Conservation (phyloP, 2,329 filamentous ascomycete genomes). For the Paecilomyces fulvus region DNA sequence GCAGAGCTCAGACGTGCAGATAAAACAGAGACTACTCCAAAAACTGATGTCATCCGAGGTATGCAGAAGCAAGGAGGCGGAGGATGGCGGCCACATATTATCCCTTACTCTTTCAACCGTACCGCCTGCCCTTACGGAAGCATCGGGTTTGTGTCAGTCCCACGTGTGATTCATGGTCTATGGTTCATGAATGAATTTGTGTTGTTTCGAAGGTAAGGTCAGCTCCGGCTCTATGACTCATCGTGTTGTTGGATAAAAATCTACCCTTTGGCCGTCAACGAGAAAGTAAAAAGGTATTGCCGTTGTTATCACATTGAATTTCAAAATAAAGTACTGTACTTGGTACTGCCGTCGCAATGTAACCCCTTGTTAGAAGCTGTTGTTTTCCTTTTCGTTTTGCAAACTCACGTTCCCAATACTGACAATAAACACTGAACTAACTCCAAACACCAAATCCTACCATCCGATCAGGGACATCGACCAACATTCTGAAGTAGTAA, state of each 20-base stretch:
- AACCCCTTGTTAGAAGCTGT: not conserved
- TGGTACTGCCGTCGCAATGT: not conserved
- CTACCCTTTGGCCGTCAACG: too few species aligned
- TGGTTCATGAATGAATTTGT: too few species aligned
- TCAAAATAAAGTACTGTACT: not conserved
- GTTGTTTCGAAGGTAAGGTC: too few species aligned
- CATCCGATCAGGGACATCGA: not conserved
- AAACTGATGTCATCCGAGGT: not conserved
- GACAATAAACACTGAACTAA: not conserved
- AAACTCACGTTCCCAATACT: not conserved
- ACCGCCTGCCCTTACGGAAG: not conserved
- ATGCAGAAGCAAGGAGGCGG: not conserved
- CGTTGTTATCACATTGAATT: not conserved
- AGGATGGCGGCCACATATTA: not conserved
- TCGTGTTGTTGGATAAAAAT: too few species aligned
- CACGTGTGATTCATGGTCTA: not conserved
- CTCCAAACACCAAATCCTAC: not conserved
- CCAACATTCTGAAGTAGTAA: not conserved
- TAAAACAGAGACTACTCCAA: not conserved
- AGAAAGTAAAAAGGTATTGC: not conserved
- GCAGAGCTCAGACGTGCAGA: not conserved
- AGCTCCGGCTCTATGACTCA: too few species aligned
- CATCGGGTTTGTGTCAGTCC: not conserved
- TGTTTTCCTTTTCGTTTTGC: not conserved
- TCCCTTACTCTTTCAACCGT: not conserved